Evolutionary conservation across 495 filamentous ascomycete genomes (phyloP).

Genomic region (Daldinia loculata): DNA sequence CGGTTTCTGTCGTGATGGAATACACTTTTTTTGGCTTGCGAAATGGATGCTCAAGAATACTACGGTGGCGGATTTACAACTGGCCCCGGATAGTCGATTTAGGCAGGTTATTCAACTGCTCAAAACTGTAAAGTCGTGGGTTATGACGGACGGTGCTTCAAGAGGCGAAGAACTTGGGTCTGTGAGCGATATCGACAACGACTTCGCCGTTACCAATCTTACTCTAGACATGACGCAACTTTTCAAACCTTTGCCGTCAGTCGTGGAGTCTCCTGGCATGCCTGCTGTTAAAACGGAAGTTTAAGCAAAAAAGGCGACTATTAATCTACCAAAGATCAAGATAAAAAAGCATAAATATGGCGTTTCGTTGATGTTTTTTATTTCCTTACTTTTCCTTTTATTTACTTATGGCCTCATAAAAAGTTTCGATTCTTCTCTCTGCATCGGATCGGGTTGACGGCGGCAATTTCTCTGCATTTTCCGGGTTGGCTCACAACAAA

Average conservation of each 20-base stretch:
- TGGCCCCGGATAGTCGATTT: slow-evolving; percentile 65
- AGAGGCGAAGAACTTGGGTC: slow-evolving; percentile 65
- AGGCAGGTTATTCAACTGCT: slow-evolving; percentile 65
- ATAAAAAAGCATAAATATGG: slow-evolving; percentile 37
- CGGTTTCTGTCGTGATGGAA: slow-evolving; percentile 70
- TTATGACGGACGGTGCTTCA: slow-evolving; percentile 59
- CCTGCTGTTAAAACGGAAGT: slow-evolving; percentile 46
- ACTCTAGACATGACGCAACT: slow-evolving; percentile 73
- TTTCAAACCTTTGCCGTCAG: slow-evolving; percentile 60
- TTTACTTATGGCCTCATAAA: slow-evolving; percentile 22
- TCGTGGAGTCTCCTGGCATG: slow-evolving; percentile 46
- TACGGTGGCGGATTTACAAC: slow-evolving; percentile 54
- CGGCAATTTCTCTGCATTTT: slow-evolving; percentile 55
- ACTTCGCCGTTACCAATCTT: slow-evolving; percentile 66
- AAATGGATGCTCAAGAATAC: slow-evolving; percentile 61
- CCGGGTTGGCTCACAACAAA: slow-evolving; percentile 53
- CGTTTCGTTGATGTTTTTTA: slow-evolving; percentile 39
- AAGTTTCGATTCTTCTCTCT: slow-evolving; percentile 51
- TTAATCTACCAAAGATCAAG: slow-evolving; percentile 21
- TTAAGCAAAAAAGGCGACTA: slow-evolving; percentile 29
- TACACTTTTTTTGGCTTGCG: slow-evolving; percentile 73
- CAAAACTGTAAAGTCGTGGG: slow-evolving; percentile 64
- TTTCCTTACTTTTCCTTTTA: not conserved
- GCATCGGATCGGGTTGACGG: slow-evolving; percentile 57
- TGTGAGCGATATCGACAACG: slow-evolving; percentile 66